Evolutionary conservation across 164 flowering plant genomes (phyloP), one percentile per base, ranked within the genome.

Genomic region (Chimonanthus salicifolius): DNA sequence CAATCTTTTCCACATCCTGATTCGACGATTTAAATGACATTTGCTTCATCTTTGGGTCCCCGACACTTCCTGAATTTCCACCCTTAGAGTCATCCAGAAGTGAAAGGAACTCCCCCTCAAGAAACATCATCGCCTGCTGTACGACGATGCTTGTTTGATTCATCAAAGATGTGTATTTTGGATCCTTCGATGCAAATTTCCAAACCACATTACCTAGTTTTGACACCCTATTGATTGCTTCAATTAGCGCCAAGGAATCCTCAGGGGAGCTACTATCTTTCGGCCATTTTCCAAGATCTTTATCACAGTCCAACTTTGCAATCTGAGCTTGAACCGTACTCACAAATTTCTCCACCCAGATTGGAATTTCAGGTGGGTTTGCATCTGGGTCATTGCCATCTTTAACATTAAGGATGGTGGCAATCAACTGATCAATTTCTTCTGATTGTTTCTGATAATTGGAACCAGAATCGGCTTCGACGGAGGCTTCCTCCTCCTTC

Each of bases 91-190:
- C 85, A 21, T 88, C 94, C 0, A 92, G 73, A 16, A 94, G 75
- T 4, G 76, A 9, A 0, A 88, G 85, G 64, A 94, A 83, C 64
- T 90, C 90, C 7, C 88, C 90, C 62, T 94, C 98, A 71, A 92
- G 71, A 18, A 83, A 83, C 16, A 78, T 46, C 89, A 94, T 87
- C 5, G 89, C 90, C 5, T 78, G 83, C 49, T 92, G 93, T 43
- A 87, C 62, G 8, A 88, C 82, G 15, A 47, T n/a, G 70, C 84
- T 81, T 6, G 84, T 80, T 10, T 80, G 79, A 67, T 86, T 82
- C 5, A 84, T 16, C 1, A 79, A 21, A 5, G 80, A 10, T 2
- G 71, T 18, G 50, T 49, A 73, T 16, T 62, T 43, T 1, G 69
- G 7, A 11, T 79, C 72, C 33, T 33, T 54, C 4, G 75, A 71